Conservation (phyloP, 2,329 filamentous ascomycete genomes). For the Ophiosphaerella herpotricha region DNA sequence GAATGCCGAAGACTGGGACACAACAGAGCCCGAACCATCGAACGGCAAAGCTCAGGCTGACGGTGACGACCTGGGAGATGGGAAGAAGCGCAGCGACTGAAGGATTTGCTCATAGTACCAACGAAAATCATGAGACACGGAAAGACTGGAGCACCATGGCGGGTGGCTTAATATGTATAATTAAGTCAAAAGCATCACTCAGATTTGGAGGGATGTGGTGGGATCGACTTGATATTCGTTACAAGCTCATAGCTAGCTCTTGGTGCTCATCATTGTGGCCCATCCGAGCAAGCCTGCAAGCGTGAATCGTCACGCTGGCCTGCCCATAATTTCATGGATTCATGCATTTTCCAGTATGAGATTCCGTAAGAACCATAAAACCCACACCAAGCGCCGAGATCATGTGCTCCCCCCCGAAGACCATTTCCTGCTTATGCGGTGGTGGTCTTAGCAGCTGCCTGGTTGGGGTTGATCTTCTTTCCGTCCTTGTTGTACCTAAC, state of each 20-base stretch:
- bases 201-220: constrained; percentile 16
- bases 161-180: background rate
- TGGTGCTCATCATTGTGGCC: constrained; percentile 32
- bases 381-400: constrained; percentile 45
- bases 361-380: constrained; percentile 40
- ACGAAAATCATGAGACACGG: constrained; percentile 6
- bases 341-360: constrained; percentile 44
- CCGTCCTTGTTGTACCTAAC: constrained; percentile 99
- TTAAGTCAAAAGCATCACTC: background rate
- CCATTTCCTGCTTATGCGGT: constrained; percentile 35
- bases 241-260: constrained; percentile 43
- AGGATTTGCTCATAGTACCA: constrained; percentile 11
- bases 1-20: constrained; percentile 73
- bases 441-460: constrained; percentile 70
- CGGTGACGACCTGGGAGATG: constrained; percentile 38
- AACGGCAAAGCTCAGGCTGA: constrained; percentile 34
- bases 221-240: constrained; percentile 44
- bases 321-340: constrained; percentile 36
- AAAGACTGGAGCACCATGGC: background rate
- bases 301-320: constrained; percentile 40
- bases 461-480: constrained; percentile 97
- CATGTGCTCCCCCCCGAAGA: constrained; percentile 23
- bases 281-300: constrained; percentile 34
- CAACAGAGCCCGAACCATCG: constrained; percentile 52
- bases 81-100: constrained; percentile 52